Evolutionary conservation across 2,329 filamentous ascomycete genomes (phyloP), one percentile per base, ranked within the genome.

Genomic region (Arthrobotrys entomopaga): DNA sequence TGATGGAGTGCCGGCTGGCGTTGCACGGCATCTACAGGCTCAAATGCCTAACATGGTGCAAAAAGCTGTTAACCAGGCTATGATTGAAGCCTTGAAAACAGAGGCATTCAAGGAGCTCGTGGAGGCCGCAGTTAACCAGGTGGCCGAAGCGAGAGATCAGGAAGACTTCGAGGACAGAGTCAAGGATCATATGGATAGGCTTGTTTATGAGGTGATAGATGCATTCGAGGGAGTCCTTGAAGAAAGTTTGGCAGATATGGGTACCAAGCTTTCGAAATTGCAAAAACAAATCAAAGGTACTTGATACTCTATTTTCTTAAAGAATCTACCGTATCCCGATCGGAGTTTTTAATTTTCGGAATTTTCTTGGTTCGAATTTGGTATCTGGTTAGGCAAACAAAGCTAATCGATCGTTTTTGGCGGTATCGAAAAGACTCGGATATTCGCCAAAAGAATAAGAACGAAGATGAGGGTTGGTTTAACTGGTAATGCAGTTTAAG

Each of bases 271-370:
- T n/a, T 19, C 34, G 22, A 38, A 15, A 10, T 50, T 70, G 20
- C 49, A 67, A 52, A 57, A 40, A 34, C 10, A 54, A 13, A 20
- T 67, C 40, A 58, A 48, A 57, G 56, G 70, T 74, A 74, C 48
- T 57, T 65, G 15, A 64, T 43, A 34, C 29, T 40, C 42, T 19
- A n/a, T 38, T 29, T 43, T 11, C 29, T 60, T 29, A 34, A 52
- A 29, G 20, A 46, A 46, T 13, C n/a, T 46, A 13, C 16, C n/a
- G n/a, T n/a, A n/a, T n/a, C n/a, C n/a, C n/a, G n/a, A n/a, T 46
- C 42, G 16, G 8, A 46, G 42, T 5, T 34, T 54, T 43, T 52
- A 0, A 10, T 43, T 42, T 34, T 54, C 7, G 8, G 11, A n/a
- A 19, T 49, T 61, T 19, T 13, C 24, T 16, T 24, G n/a, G 15